Percentiles rank a stretch among this genome's conserved stretches.
phyloP scores from a whole-genome alignment of 768 basidiomycete genomes.

The Collybiopsis confluens region DNA sequence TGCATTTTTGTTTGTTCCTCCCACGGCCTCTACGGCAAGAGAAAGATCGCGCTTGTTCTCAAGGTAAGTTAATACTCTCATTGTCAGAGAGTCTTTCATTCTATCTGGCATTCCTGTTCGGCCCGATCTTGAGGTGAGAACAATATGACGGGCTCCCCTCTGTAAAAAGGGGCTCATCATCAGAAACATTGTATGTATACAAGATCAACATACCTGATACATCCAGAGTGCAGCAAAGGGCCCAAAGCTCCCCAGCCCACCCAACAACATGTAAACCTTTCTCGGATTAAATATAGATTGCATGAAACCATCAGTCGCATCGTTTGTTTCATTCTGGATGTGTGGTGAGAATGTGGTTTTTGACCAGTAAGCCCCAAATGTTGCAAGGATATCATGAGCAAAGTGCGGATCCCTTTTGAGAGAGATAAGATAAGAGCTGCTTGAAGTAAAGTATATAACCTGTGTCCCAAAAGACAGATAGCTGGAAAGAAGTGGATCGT shows the following conservation, averaged over 20 bases:
- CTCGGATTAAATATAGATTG: background rate
- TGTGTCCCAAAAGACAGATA: background rate
- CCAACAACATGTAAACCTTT: background rate
- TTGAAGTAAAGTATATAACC: background rate
- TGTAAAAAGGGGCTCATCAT: background rate
- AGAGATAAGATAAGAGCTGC: background rate
- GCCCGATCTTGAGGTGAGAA: background rate
- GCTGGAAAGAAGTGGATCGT: background rate
- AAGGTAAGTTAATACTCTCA: background rate
- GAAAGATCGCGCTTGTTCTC: background rate
- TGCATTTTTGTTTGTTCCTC: background rate
- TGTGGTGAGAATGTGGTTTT: too few species aligned
- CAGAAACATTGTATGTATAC: background rate
- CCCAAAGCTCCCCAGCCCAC: background rate
- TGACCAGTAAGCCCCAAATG: too few species aligned
- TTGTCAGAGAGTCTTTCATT: too few species aligned
- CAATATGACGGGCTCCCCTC: background rate
- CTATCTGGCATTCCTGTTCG: background rate
- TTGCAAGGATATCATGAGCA: background rate
- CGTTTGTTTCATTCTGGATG: background rate
- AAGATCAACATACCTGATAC: background rate
- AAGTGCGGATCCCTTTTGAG: background rate
- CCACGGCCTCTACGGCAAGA: background rate
- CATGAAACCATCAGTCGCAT: background rate
- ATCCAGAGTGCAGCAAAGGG: background rate